These are phyloP conservation scores for Protea cynaroides DNA, from an alignment of 164 flowering plant species.

Conservation along the genomic window DNA sequence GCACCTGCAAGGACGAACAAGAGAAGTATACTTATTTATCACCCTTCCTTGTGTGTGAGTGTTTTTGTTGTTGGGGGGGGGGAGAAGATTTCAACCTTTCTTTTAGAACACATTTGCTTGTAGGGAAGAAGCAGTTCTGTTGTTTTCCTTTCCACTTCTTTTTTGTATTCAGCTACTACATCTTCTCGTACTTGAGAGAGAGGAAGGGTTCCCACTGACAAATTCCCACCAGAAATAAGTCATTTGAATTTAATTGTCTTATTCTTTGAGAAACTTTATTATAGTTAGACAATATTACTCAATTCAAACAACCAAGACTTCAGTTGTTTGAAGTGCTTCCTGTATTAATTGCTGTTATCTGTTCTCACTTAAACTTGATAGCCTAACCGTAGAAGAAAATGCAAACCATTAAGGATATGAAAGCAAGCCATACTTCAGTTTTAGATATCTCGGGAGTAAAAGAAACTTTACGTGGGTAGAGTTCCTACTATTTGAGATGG, in stretches of 20 bases:
- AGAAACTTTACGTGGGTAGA: neutral
- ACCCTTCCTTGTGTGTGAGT: neutral
- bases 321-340: too few species aligned
- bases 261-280: neutral
- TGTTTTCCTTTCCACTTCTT: slow-evolving; percentile 59
- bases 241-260: neutral
- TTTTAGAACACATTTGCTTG: slow-evolving; percentile 41
- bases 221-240: neutral
- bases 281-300: too few species aligned
- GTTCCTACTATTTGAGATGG: neutral
- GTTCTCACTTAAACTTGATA: too few species aligned
- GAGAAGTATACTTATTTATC: neutral
- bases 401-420: neutral
- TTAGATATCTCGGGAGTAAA: neutral
- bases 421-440: neutral
- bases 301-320: too few species aligned
- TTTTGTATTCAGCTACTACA: slow-evolving; percentile 52
- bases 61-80: too few species aligned
- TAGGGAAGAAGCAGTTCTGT: slow-evolving; percentile 56
- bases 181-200: slow-evolving; percentile 70
- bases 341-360: too few species aligned
- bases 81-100: slow-evolving; percentile 34
- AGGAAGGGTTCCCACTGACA: slow-evolving; percentile 70
- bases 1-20: slow-evolving; percentile 39
- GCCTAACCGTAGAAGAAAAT: neutral